Base-by-base conservation (phyloP, 2,329 filamentous ascomycete genomes). In the Botrytis medusae region DNA sequence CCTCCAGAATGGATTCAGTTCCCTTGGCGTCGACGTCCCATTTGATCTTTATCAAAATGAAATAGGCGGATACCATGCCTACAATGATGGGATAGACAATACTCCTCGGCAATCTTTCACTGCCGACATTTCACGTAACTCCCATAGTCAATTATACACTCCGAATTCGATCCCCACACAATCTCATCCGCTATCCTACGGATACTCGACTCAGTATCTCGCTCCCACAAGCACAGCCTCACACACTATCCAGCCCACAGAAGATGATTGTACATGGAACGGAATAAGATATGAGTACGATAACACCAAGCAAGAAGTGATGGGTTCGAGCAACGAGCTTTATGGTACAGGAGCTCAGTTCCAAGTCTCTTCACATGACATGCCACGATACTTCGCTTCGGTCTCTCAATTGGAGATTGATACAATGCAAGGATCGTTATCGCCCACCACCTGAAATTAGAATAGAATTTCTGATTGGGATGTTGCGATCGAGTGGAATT, bases 1-100 rank as follows among this genome's bases (percentile, higher is more conserved):
- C 7, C 51, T 72, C 2, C 71, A 72, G 40, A 42, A 32, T 4
- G 40, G 71, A 2, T 68, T 72, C n/a, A n/a, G 40, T n/a, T 68
- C 71, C 25, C 54, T 69, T 10, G 71, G 63, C 20, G 42, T 72
- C 42, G 54, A 72, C 22, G 18, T 72, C 1, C 63, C 71, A 25
- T 69, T 54, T 18, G 51, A 61, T 8, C 18, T 72, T 18, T 72
- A 72, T 42, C 71, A 44, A 69, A 32, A 40, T 16, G 32, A 51
- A 51, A 40, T 60, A 25, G 48, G 40, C 7, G 54, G 54, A 16
- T 9, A 32, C 7, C 51, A 57, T n/a, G 51, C 51, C 51, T 18
- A 18, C 7, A 57, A 29, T 29, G n/a, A 57, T 57, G n/a, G 51
- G 2, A 57, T 57, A 57, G n/a, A 29, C 7, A 57, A 10, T 18